Evolutionary conservation across 306 rosid species (phyloP).

Genomic region (Canavalia ensiformis): DNA sequence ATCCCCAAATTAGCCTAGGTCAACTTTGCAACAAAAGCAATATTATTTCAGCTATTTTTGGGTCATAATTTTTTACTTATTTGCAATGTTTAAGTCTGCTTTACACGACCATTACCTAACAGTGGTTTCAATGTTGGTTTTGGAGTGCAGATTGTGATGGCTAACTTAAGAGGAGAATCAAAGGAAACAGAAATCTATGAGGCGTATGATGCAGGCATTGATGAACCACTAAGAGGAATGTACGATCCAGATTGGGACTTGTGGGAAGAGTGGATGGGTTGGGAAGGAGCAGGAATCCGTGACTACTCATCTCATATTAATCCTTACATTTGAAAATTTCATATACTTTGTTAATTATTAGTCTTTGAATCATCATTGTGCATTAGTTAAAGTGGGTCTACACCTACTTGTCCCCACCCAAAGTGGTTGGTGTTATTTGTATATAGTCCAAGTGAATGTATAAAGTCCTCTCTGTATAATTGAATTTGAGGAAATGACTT

Average conservation of each 20-base stretch:
- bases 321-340: conserved; percentile 67
- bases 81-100: neutral
- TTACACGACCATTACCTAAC: neutral
- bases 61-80: conserved; percentile 16
- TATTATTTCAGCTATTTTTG: neutral
- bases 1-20: neutral
- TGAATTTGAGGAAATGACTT: conserved; percentile 21
- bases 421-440: conserved; percentile 43
- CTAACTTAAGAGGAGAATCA: conserved; percentile 68
- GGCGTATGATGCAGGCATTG: conserved; percentile 48
- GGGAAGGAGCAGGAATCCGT: conserved; percentile 97
- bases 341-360: neutral
- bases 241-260: conserved; percentile 71
- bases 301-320: conserved; percentile 87
- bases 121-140: neutral
- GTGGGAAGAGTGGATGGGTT: conserved; percentile 99
- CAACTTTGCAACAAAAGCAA: conserved; percentile 14
- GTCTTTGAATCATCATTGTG: neutral
- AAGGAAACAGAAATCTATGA: conserved; percentile 43
- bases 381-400: conserved; percentile 15
- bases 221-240: conserved; percentile 74
- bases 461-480: conserved; percentile 33
- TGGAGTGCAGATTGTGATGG: conserved; percentile 70
- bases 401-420: conserved; percentile 11
- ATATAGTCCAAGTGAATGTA: conserved; percentile 32